Conservation (phyloP, 768 basidiomycete species). For the Auricularia sp. region DNA sequence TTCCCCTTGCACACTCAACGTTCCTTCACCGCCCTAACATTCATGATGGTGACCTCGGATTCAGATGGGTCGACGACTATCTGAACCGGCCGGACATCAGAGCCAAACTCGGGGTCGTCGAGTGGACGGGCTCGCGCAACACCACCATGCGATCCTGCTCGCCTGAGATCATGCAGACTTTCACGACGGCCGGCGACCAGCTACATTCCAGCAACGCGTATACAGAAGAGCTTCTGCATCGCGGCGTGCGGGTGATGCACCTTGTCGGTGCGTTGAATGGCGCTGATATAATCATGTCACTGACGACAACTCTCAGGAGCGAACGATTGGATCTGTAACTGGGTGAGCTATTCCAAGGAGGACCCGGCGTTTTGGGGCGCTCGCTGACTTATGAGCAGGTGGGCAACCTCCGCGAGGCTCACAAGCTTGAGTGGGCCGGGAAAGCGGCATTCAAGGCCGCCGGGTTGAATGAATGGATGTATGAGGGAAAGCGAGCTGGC, state of each 20-base stretch:
- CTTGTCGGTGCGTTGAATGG: not conserved
- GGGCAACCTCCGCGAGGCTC: constrained; percentile 25
- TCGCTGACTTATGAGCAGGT: constrained; percentile 1
- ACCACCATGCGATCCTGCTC: not conserved
- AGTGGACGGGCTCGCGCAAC: not conserved
- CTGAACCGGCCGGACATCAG: constrained; percentile 1
- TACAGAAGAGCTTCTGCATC: not conserved
- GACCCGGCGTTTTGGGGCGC: too few species aligned
- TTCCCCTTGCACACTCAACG: not conserved
- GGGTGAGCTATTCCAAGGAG: constrained; percentile 2
- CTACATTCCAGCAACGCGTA: not conserved
- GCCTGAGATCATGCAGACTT: not conserved
- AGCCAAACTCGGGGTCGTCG: not conserved
- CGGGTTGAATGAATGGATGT: constrained; percentile 21
- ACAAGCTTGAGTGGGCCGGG: constrained; percentile 25
- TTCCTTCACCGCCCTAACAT: not conserved
- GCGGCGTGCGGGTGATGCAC: not conserved
- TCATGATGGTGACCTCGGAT: not conserved
- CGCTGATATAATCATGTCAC: too few species aligned
- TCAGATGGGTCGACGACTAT: constrained; percentile 1
- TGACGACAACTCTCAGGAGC: constrained; percentile 7
- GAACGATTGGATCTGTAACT: constrained; percentile 14
- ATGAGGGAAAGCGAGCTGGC: constrained; percentile 10
- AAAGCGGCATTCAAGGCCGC: constrained; percentile 17
- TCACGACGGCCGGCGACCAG: not conserved